These are phyloP conservation scores for Penstemon eatonii DNA, from an alignment of 257 asterid species.

Conservation along the genomic window DNA sequence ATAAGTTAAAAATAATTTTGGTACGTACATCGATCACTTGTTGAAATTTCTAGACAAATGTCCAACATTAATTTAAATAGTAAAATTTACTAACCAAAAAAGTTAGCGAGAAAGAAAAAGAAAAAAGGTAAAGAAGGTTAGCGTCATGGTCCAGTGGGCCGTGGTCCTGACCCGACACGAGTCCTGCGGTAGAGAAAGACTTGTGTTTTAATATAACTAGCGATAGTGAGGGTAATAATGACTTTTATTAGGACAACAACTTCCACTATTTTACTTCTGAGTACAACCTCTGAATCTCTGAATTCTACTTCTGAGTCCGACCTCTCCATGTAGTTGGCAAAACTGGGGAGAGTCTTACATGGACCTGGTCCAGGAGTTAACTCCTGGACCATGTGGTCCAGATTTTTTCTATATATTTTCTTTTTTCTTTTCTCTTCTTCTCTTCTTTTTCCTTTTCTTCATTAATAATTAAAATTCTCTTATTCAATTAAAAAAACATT, in stretches of 20 bases:
- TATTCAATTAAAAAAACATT: too few relatives aligned
- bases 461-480: too few relatives aligned
- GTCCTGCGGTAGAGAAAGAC: slow-evolving; percentile 14
- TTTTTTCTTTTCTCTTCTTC: too few relatives aligned
- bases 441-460: too few relatives aligned
- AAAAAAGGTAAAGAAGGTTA: slow-evolving; percentile 8
- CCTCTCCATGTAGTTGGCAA: slow-evolving; percentile 18
- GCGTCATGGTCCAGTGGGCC: slow-evolving; percentile 21
- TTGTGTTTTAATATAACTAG: not conserved
- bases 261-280: not conserved
- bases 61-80: not conserved
- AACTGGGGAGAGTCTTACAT: too few relatives aligned
- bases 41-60: not conserved
- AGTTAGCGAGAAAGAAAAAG: too few relatives aligned
- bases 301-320: slow-evolving; percentile 19
- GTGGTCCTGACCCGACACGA: slow-evolving; percentile 25
- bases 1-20: not conserved
- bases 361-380: too few relatives aligned
- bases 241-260: slow-evolving; percentile 2
- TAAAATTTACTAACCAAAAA: slow-evolving; percentile 2
- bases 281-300: slow-evolving; percentile 4
- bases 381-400: too few relatives aligned
- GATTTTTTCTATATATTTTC: too few relatives aligned
- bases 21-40: not conserved
- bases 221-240: not conserved